Base-by-base conservation (phyloP, 352 stramenopile species). In the Phytopythium delawarense region DNA sequence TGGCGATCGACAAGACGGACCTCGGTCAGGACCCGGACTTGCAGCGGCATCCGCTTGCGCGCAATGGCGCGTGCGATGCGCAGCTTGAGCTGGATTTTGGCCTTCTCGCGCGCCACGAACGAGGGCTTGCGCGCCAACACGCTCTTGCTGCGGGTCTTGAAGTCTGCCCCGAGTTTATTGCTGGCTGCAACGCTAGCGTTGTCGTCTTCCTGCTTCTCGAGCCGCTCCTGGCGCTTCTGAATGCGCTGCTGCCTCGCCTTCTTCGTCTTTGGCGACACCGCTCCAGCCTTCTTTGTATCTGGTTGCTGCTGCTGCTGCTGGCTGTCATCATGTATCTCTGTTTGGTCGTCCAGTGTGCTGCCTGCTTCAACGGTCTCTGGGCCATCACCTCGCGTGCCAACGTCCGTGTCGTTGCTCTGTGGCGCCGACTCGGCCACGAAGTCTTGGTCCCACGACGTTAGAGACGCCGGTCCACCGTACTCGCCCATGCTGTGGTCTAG, bases 11-110 rank as follows among this genome's bases (percentile, higher is more conserved):
- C 11, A 8, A 9, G 32, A 59, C 11, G n/a, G 7, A 81, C 69
- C 62, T 72, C 70, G 1, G 79, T 88, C 32, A 89, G 76, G 28
- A 92, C 80, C 1, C 84, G 78, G 21, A 91, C 69, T 70, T 92
- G 84, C 48, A 84, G 61, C 2, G 81, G 79, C 56, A 91, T 87
- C 4, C 78, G 79, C 50, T 82, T 89, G 23, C 76, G 67, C 15
- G 69, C 65, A 25, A 91, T 82, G 2, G 81, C 70, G 20, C 73
- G 72, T 1, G 70, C 66, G 66, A 85, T 78, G 11, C 76, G 76
- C 49, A 89, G 55, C 23, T 77, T 78, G 9, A 91, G 58, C n/a
- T 81, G 74, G 12, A 89, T 59, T 49, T 85, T 84, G 8, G 74
- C 69, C 23, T 76, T 82, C 59, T 88, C 76, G 2, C 79, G 69